Conservation (phyloP, 495 filamentous ascomycete species). For the Penicillium arizonense region DNA sequence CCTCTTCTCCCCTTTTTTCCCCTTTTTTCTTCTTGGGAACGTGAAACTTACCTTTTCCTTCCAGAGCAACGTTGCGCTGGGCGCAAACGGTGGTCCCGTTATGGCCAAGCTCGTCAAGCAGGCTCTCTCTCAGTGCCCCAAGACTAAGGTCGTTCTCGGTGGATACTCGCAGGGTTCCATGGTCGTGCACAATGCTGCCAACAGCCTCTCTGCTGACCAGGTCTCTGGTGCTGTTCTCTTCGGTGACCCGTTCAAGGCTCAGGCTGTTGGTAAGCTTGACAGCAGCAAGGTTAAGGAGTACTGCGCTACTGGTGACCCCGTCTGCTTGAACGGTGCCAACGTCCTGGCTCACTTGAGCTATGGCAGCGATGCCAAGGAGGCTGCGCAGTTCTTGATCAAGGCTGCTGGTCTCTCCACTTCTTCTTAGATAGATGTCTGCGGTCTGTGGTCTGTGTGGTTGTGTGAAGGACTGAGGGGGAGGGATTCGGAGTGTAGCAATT, state of each 20-base stretch:
- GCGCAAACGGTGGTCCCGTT: conserved; percentile 37
- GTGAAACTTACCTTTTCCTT: too few species aligned
- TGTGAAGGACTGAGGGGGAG: not conserved
- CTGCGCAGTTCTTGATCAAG: conserved; percentile 45
- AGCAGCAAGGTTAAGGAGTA: conserved; percentile 47
- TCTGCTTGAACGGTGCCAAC: conserved; percentile 51
- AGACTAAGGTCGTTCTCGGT: conserved; percentile 58
- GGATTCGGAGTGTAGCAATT: not conserved
- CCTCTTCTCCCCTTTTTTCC: not conserved
- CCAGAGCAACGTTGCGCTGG: conserved; percentile 48
- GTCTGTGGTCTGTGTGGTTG: not conserved
- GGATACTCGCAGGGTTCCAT: conserved; percentile 60
- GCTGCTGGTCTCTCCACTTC: conserved; percentile 27
- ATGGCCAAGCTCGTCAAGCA: conserved; percentile 50
- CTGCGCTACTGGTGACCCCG: conserved; percentile 53
- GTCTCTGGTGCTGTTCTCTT: conserved; percentile 50
- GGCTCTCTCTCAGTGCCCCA: conserved; percentile 51
- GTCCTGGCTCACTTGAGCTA: conserved; percentile 56
- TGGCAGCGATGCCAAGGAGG: conserved; percentile 40
- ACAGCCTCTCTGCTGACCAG: conserved; percentile 27
- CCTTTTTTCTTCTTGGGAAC: too few species aligned
- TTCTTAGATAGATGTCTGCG: not conserved
- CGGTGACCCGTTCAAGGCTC: conserved; percentile 54
- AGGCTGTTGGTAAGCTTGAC: conserved; percentile 43
- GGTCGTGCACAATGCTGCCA: conserved; percentile 51